Conservation (phyloP, 2,329 filamentous ascomycete genomes). For the Pseudogymnoascus sp. region DNA sequence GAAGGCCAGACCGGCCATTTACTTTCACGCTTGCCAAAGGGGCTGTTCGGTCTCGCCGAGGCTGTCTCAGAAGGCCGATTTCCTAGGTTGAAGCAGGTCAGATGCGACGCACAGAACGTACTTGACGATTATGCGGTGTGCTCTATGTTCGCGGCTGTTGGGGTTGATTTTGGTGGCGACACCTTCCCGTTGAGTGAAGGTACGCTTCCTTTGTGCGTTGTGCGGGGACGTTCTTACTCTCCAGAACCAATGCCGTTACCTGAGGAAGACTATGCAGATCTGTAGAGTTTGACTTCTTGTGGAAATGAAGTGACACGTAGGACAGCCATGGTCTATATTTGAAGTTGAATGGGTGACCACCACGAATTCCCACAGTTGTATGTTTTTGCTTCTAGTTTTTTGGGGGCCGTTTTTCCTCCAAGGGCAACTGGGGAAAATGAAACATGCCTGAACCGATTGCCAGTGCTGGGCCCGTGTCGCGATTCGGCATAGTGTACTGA, state of each 20-base stretch:
- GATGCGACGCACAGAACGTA: background rate
- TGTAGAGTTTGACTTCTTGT: background rate
- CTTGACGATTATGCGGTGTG: background rate
- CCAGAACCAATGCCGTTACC: background rate
- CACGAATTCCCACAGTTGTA: too few relatives aligned
- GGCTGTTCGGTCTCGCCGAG: background rate
- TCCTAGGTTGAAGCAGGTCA: background rate
- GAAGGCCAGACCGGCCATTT: background rate
- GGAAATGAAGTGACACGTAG: too few relatives aligned
- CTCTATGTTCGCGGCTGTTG: background rate
- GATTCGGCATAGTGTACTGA: background rate
- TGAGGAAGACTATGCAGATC: background rate
- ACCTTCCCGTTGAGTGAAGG: background rate
- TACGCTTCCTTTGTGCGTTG: background rate
- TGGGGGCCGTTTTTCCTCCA: too few relatives aligned
- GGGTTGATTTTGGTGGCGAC: background rate
- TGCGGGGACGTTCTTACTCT: too few relatives aligned
- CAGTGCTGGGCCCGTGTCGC: background rate
- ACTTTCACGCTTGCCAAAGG: background rate
- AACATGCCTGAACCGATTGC: background rate
- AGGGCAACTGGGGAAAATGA: too few relatives aligned
- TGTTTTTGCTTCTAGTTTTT: too few relatives aligned
- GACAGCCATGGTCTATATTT: too few relatives aligned
- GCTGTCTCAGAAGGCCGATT: background rate
- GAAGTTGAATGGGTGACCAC: too few relatives aligned